Base-by-base conservation (phyloP, 164 flowering plant species). In the Taxillus chinensis region DNA sequence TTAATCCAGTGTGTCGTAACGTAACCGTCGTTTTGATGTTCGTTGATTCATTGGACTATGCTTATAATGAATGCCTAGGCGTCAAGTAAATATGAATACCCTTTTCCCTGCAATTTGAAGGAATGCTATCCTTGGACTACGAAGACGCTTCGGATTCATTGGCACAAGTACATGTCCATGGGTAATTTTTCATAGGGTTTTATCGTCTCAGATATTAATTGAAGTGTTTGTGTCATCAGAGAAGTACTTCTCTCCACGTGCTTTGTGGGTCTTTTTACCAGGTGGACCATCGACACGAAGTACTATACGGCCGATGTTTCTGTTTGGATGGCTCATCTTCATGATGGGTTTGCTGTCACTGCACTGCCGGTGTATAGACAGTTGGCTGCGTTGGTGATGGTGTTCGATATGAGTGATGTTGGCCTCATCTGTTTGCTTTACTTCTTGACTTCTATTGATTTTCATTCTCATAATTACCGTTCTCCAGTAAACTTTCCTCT, bases 221-320 rank as follows among this genome's bases (percentile, higher is more conserved):
- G 41, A 5, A 39, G 13, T 53, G 7, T 27, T 27, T 27, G 27
- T 27, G 27, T 27, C 27, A 27, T 27, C 7, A 14, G 7, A 53
- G 8, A 55, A 38, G 58, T 1, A 55, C 16, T 55, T 55, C 17
- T 55, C 16, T 27, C 17, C 0, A 48, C 15, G 10, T 51, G 54
- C 54, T 14, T n/a, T 5, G 14, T 7, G 59, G 7, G 39, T 57
- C 11, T 4, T 57, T 7, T 38, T 27, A 59, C 38, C 71, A 90
- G 95, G 68, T 92, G 98, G 96, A 89, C 79, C 7, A 87, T 92
- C 61, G 70, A 83, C 68, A 92, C 95, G 39, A 90, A 93, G 76
- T 93, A 93, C 62, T 93, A 93, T 64, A 71, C 80, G 8, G 97
- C 92, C 72, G 95, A 93, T 79, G 87, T 93, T 69, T 77, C 95